These are phyloP conservation scores for Tuctoria greenei DNA, from an alignment of 176 grass and related monocot species.

Conservation along the genomic window DNA sequence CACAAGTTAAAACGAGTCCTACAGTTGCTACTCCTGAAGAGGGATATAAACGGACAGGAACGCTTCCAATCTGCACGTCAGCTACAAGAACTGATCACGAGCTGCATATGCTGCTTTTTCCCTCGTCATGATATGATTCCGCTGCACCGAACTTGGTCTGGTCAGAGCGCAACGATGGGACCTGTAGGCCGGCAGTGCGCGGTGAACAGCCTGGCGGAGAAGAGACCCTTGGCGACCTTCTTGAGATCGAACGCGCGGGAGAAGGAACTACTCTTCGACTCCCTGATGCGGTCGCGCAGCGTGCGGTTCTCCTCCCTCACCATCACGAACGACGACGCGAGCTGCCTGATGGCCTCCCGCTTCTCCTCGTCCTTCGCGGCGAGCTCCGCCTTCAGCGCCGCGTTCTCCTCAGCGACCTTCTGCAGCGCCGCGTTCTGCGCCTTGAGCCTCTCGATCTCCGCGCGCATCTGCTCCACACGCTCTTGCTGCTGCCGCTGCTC, in stretches of 20 bases:
- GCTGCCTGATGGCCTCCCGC: constrained; percentile 93
- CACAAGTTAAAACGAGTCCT: not conserved
- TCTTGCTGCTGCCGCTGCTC: constrained; percentile 7
- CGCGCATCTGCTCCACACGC: constrained; percentile 36
- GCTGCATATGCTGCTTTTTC: not conserved
- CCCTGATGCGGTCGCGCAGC: constrained; percentile 50
- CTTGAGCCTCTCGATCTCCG: constrained; percentile 35
- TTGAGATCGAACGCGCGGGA: constrained; percentile 48
- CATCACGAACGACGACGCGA: constrained; percentile 59
- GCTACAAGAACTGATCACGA: constrained; percentile 37
- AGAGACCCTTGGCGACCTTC: constrained; percentile 61
- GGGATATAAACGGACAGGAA: not conserved
- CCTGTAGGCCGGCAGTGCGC: constrained; percentile 42
- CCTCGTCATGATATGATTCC: not conserved
- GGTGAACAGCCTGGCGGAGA: constrained; percentile 56
- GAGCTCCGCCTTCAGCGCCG: constrained; percentile 40
- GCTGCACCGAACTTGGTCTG: not conserved
- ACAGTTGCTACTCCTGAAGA: constrained; percentile 5
- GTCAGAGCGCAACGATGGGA: constrained; percentile 51
- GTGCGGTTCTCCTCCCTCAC: constrained; percentile 61
- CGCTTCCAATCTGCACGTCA: constrained; percentile 35
- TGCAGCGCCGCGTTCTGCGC: constrained; percentile 43
- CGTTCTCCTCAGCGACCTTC: constrained; percentile 45
- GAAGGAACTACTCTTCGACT: constrained; percentile 27
- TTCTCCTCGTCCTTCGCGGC: constrained; percentile 83